phyloP scores from a whole-genome alignment of 2,329 filamentous ascomycete genomes.

The Hypoxylon sp. region DNA sequence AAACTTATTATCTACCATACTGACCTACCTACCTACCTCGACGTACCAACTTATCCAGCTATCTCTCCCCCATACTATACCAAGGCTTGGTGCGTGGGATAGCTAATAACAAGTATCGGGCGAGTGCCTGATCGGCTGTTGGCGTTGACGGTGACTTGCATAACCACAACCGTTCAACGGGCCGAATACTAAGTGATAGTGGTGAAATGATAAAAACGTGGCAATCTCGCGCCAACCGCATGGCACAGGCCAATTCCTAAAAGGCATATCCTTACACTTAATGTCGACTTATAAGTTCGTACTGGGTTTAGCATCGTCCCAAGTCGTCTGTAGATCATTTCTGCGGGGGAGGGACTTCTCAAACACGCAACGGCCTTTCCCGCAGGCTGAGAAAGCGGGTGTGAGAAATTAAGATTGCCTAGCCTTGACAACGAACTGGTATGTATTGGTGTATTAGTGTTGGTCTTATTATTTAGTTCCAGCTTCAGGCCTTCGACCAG shows the following conservation, averaged over 20 bases:
- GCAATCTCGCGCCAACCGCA: constrained; percentile 44
- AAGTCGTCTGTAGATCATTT: constrained; percentile 43
- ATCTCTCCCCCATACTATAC: constrained; percentile 18
- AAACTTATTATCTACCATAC: constrained; percentile 26
- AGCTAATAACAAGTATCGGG: constrained; percentile 25
- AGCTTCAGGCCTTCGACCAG: constrained; percentile 5
- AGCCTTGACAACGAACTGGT: constrained; percentile 6
- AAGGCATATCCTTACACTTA: constrained; percentile 43
- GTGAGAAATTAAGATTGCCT: constrained; percentile 33
- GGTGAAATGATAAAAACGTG: constrained; percentile 43
- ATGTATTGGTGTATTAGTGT: constrained; percentile 6
- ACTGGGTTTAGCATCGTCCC: constrained; percentile 40
- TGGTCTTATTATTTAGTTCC: constrained; percentile 11
- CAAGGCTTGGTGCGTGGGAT: constrained; percentile 37
- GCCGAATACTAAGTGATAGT: constrained; percentile 49
- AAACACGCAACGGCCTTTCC: constrained; percentile 34
- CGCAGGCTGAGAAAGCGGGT: constrained; percentile 20
- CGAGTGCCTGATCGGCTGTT: constrained; percentile 37
- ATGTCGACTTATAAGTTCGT: constrained; percentile 39
- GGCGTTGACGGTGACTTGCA: constrained; percentile 33
- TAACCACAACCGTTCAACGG: constrained; percentile 45
- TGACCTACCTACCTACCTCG: background rate
- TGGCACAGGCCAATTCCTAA: constrained; percentile 26
- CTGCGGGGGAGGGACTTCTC: constrained; percentile 40
- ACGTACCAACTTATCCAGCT: constrained; percentile 19